Base-by-base conservation (phyloP, 495 filamentous ascomycete species). In the Neurospora sp. region DNA sequence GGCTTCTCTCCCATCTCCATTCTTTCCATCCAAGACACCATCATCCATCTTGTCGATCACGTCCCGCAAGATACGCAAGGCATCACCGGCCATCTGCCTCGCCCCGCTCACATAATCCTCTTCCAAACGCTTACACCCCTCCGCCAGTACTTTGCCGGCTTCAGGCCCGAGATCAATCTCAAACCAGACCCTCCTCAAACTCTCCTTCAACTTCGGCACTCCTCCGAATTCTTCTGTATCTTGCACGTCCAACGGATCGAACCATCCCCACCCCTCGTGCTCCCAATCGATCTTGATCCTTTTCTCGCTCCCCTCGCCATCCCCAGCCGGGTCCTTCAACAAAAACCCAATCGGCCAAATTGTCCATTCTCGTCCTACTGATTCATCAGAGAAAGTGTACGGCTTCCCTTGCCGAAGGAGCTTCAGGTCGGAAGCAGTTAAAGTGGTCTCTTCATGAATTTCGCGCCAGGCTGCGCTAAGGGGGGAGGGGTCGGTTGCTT, bases 231-330 rank as follows among this genome's bases (percentile, higher is more conserved):
- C 71, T 0, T 82, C 78, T 4, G 83, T 77, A 9, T 84, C 81
- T 9, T 37, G 40, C 31, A 89, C 80, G 1, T 78, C 69, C 3
- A 80, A 61, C 0, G 89, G 88, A 44, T 87, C 81, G 73, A 88
- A 84, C 87, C 89, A 92, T 27, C 79, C 77, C 81, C 84, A 89
- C 0, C 77, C 78, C 1, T 87, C 85, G 74, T 91, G 89, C 75
- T 92, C 90, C 89, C 89, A 90, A 79, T 91, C 86, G 39, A 86
- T 84, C 12, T 76, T 76, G 70, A 91, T 89, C 8, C 75, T 78
- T 41, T 77, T 71, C 73, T 82, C 82, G 35, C 78, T 80, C 7
- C 78, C 79, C 0, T 78, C 78, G 39, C 83, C 82, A 10, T 82
- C 78, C 7, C 41, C 71, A 18, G 77, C 69, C 40, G 71, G 27